These are phyloP conservation scores for Lycium ferocissimum DNA, from an alignment of 257 asterid species.

Conservation along the genomic window DNA sequence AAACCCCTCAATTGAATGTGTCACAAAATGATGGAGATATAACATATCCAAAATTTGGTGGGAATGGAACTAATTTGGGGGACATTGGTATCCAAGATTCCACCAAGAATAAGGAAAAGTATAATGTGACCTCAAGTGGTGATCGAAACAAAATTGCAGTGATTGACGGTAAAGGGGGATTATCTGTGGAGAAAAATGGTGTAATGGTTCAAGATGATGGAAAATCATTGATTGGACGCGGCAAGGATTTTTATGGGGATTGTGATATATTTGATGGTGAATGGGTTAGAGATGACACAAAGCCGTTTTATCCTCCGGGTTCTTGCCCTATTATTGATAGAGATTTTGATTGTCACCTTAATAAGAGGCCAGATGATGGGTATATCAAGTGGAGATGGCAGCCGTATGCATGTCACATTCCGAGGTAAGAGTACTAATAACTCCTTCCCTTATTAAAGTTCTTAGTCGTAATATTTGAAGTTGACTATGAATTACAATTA, in stretches of 20 bases:
- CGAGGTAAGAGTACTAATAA: slow-evolving; percentile 55
- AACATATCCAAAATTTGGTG: slow-evolving; percentile 32
- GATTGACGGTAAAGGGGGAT: slow-evolving; percentile 14
- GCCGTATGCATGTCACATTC: slow-evolving; percentile 85
- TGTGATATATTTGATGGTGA: slow-evolving; percentile 85
- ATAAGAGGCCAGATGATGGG: slow-evolving; percentile 76
- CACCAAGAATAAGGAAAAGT: neutral
- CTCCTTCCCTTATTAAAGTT: no score
- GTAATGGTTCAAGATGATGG: slow-evolving; percentile 9
- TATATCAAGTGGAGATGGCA: slow-evolving; percentile 92
- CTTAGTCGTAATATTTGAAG: neutral
- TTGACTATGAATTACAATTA: slow-evolving; percentile 20
- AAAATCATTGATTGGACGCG: neutral
- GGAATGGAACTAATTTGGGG: slow-evolving; percentile 31
- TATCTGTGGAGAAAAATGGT: neutral
- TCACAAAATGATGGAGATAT: slow-evolving; percentile 36
- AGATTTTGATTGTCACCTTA: slow-evolving; percentile 85
- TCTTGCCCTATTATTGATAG: slow-evolving; percentile 85
- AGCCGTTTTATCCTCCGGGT: slow-evolving; percentile 81
- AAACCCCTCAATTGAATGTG: slow-evolving; percentile 33
- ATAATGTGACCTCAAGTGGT: slow-evolving; percentile 26
- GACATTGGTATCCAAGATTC: neutral
- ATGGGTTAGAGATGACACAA: slow-evolving; percentile 83
- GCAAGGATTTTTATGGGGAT: slow-evolving; percentile 47
- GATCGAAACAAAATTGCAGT: slow-evolving; percentile 30